phyloP scores from a whole-genome alignment of 305 asterid species.

The Fraxinus platypoda region DNA sequence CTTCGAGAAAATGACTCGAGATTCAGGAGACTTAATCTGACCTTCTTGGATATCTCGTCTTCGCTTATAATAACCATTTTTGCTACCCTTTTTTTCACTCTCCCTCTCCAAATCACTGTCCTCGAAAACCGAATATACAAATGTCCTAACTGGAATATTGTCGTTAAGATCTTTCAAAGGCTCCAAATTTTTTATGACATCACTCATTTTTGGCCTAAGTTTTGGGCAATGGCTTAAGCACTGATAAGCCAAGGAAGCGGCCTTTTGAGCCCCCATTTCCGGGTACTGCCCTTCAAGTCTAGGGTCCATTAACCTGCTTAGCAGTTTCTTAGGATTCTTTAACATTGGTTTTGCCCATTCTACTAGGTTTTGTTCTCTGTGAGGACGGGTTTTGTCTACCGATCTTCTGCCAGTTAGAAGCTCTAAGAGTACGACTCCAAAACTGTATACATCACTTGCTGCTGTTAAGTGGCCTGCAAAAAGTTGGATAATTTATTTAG shows the following conservation, averaged over 20 bases:
- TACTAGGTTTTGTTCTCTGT: slow-evolving; percentile 26
- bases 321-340: slow-evolving; percentile 14
- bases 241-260: neutral
- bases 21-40: neutral
- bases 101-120: neutral
- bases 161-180: neutral
- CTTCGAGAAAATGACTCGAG: neutral
- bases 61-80: neutral
- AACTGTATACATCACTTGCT: slow-evolving; percentile 40
- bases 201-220: slow-evolving; percentile 3
- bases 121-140: neutral
- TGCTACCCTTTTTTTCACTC: neutral
- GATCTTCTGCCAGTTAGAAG: slow-evolving; percentile 34
- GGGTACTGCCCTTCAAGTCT: slow-evolving; percentile 9
- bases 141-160: neutral
- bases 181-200: neutral
- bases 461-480: slow-evolving; percentile 36
- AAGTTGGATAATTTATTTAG: neutral
- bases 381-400: slow-evolving; percentile 30
- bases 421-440: slow-evolving; percentile 35
- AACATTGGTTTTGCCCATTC: slow-evolving; percentile 36
- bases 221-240: slow-evolving; percentile 1
- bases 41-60: neutral
- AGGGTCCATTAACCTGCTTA: slow-evolving; percentile 3
- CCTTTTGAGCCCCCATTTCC: slow-evolving; percentile 6